Evolutionary conservation across 2,329 filamentous ascomycete genomes (phyloP), one percentile per base, ranked within the genome.

Genomic region (Paecilomyces sp.): DNA sequence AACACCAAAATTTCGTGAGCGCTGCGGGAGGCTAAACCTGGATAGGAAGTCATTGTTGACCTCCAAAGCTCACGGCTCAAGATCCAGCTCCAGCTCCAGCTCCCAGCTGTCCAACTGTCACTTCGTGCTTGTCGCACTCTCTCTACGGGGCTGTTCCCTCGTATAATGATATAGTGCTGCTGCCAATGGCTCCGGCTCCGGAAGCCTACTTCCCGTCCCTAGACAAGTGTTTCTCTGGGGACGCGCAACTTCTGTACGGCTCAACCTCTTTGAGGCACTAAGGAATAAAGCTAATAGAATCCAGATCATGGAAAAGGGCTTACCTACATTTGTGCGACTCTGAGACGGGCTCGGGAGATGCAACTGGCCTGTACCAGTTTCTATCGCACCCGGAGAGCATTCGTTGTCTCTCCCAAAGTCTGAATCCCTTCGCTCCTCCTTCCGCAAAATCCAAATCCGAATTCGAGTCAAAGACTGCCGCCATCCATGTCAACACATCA

Each of bases 381-480:
- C 81, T 96, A 63, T 82, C 81, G 64, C 87, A 93, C 67, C 78
- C 85, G 58, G 85, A 88, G 65, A 88, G 90, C 65, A 78, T 87
- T 66, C 79, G 83, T 58, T 80, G 92, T 60, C 82, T 97, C 60
- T 85, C 84, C 65, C 82, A 84, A 58, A 88, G 90, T 28, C 81
- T 87, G 68, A 82, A 81, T 63, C 85, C 88, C 51, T 96, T 93
- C 73, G 77, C 83, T 60, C 68, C 81, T 63, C 80, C 87, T 1
- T 85, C 83, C 64, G 71, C 85, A 57, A 80, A 85, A 67, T 84
- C 88, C 31, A 90, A 87, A 74, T 81, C 84, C 65, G 83, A 84
- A 18, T 95, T 95, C 70, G 89, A 95, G 62, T 89, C 89, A 22
- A 92, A 88, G 74, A 96, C 90, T 0, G 89, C 92, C 24, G 89